Evolutionary conservation across 2,329 filamentous ascomycete genomes (phyloP).

Genomic region (Chalara sp.): DNA sequence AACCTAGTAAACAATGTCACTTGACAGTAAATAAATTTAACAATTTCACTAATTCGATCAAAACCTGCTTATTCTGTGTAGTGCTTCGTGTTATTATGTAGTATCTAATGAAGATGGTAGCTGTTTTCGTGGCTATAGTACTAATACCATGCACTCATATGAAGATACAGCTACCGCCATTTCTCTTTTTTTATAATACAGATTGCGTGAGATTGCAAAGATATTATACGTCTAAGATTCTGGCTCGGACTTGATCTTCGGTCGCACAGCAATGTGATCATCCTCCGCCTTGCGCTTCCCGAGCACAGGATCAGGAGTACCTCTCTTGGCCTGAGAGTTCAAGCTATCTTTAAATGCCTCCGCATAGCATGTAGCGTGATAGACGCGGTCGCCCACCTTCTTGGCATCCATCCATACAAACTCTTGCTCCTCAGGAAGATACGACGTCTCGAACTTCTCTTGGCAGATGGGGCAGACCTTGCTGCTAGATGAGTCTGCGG

Average conservation of each 20-base stretch:
- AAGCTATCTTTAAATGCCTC: conserved; percentile 67
- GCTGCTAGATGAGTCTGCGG: conserved; percentile 66
- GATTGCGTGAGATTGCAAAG: too few relatives aligned
- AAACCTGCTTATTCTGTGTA: too few relatives aligned
- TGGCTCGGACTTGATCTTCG: neutral
- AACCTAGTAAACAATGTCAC: too few relatives aligned
- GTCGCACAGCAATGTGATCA: conserved; percentile 1
- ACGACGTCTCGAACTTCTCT: conserved; percentile 87
- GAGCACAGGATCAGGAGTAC: conserved; percentile 58
- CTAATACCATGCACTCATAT: too few relatives aligned
- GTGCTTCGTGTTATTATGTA: too few relatives aligned
- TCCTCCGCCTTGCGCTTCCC: conserved; percentile 71
- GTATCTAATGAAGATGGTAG: too few relatives aligned
- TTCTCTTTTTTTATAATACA: too few relatives aligned
- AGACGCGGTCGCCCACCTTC: conserved; percentile 70
- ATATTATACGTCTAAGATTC: too few relatives aligned
- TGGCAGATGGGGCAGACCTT: conserved; percentile 92
- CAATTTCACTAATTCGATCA: too few relatives aligned
- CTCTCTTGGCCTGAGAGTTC: conserved; percentile 27
- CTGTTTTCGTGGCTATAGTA: too few relatives aligned
- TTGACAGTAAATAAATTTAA: too few relatives aligned
- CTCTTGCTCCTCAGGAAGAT: conserved; percentile 88
- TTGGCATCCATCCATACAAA: conserved; percentile 94
- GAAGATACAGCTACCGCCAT: too few relatives aligned
- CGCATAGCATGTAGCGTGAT: conserved; percentile 82